These are phyloP conservation scores for sweet orange (Citrus sinensis) DNA, from an alignment of 345 rosid genomes.

Conservation along the genomic window DVS_A1.0 CM039163.1:35721501-35722000, in stretches of 20 bases:
- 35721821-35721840: no score
- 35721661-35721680: background rate
- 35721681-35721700: background rate
- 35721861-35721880: background rate
- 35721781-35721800: background rate
- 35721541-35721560: background rate
- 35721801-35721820: background rate
- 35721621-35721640: background rate
- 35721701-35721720: background rate
- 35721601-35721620: background rate
- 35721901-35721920: constrained; percentile 8
- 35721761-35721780: background rate
- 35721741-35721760: background rate
- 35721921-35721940: background rate
- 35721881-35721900: constrained; percentile 17
- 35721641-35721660: background rate
- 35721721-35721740: background rate
- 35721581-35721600: no score
- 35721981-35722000: background rate
- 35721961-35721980: background rate
- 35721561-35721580: background rate
- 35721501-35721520: background rate
- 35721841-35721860: background rate
- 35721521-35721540: background rate
- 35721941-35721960: background rate